Percentiles rank a stretch among this genome's conserved stretches.
Conservation (phyloP, 73 alveolate genomes). For the Tetrahymena borealis region DNA sequence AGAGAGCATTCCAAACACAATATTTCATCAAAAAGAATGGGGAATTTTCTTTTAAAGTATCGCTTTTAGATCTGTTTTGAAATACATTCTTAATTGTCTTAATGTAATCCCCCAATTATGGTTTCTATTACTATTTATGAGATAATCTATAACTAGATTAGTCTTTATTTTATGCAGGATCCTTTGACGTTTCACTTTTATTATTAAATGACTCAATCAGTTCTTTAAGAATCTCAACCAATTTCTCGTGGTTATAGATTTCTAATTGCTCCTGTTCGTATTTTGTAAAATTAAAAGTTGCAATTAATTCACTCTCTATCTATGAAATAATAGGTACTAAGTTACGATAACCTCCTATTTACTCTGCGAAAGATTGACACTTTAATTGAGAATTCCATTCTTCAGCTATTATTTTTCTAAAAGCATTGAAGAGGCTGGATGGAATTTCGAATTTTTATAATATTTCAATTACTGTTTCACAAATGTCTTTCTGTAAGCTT, state of each 20-base stretch:
- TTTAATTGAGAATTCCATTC: neutral
- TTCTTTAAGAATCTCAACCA: neutral
- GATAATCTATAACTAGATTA: neutral
- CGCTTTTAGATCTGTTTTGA: neutral
- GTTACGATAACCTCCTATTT: neutral
- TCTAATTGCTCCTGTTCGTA: neutral
- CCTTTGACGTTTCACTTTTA: neutral
- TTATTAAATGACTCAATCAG: too few species aligned
- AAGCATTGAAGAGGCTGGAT: neutral
- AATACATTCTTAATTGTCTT: neutral
- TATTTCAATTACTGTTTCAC: neutral
- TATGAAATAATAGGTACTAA: neutral
- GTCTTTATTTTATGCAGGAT: neutral
- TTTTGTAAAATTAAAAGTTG: neutral
- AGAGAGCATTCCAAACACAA: neutral
- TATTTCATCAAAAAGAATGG: neutral
- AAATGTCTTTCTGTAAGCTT: neutral
- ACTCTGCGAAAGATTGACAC: neutral
- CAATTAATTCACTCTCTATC: neutral
- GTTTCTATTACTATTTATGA: too few species aligned
- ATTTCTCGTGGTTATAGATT: neutral
- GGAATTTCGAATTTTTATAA: neutral
- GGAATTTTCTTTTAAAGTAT: neutral
- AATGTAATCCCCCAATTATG: neutral
- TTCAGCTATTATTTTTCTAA: neutral